Percentiles rank a stretch among this genome's conserved stretches.
Conservation (phyloP, 345 rosid genomes). For the Rubroshorea leprosula region DNA sequence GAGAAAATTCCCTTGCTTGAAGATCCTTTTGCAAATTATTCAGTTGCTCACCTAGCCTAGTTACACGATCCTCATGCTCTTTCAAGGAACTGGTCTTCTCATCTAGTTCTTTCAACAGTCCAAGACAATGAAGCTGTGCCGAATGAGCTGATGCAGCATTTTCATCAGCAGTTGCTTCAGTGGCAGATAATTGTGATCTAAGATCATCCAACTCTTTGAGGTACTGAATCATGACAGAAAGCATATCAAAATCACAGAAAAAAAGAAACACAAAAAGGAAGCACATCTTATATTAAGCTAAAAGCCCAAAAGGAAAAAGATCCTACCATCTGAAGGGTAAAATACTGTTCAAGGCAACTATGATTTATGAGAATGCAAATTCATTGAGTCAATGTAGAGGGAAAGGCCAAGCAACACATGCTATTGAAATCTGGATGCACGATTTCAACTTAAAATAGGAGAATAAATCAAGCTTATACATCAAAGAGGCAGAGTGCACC, state of each 20-base stretch:
- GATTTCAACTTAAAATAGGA: too few relatives aligned
- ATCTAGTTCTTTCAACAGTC: slow-evolving; percentile 56
- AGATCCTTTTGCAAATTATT: slow-evolving; percentile 63
- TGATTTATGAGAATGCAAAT: too few relatives aligned
- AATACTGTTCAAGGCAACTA: too few relatives aligned
- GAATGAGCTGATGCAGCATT: slow-evolving; percentile 76
- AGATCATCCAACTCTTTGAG: slow-evolving; percentile 55
- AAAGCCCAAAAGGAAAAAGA: neutral
- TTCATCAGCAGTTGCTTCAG: slow-evolving; percentile 67
- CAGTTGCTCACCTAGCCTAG: slow-evolving; percentile 53
- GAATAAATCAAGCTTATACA: too few relatives aligned
- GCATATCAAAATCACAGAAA: slow-evolving; percentile 13
- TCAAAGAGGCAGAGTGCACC: too few relatives aligned
- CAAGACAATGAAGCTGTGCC: slow-evolving; percentile 58
- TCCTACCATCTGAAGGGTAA: too few relatives aligned
- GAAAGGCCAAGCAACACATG: too few relatives aligned
- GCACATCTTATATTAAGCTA: neutral
- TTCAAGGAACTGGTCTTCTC: slow-evolving; percentile 51
- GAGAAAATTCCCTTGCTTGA: slow-evolving; percentile 68
- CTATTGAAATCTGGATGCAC: too few relatives aligned
- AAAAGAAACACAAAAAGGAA: neutral
- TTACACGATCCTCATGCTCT: slow-evolving; percentile 66
- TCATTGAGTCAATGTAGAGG: too few relatives aligned
- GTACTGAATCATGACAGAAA: slow-evolving; percentile 37
- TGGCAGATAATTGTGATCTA: slow-evolving; percentile 52